These are phyloP conservation scores for Lunularia cruciata DNA, from an alignment of 225 moss, liverwort and hornwort genomes.

Conservation along the genomic window DNA sequence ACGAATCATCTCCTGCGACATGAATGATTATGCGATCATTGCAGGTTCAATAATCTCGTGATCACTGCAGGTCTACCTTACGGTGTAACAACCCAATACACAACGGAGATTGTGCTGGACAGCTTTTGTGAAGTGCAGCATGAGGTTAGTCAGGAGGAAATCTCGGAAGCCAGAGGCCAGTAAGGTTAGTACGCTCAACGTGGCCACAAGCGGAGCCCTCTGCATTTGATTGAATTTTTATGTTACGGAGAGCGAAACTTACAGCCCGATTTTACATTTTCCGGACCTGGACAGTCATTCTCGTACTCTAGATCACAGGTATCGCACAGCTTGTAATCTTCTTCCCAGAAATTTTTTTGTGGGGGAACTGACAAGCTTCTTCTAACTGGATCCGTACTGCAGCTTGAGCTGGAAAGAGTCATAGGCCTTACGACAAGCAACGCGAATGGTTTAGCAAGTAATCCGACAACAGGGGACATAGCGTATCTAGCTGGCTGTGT, in stretches of 20 bases:
- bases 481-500: conserved; percentile 79
- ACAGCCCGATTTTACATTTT: too few species aligned
- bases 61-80: background rate
- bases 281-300: too few species aligned
- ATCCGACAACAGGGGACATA: conserved; percentile 56
- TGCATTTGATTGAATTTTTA: too few species aligned
- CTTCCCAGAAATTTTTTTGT: background rate
- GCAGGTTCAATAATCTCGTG: background rate
- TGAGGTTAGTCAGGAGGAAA: conserved; percentile 76
- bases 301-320: too few species aligned
- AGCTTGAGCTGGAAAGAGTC: conserved; percentile 72
- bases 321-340: background rate
- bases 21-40: too few species aligned
- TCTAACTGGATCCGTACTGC: conserved; percentile 21
- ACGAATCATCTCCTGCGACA: too few species aligned
- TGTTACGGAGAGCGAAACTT: too few species aligned
- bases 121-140: conserved; percentile 13
- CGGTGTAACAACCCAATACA: background rate
- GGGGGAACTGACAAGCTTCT: background rate
- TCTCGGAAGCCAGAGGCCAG: conserved; percentile 58
- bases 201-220: background rate
- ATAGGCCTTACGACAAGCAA: conserved; percentile 65
- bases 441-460: conserved; percentile 62
- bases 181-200: conserved; percentile 48
- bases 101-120: background rate